Percentiles rank a stretch among this genome's conserved stretches.
Conservation (phyloP, 768 basidiomycete genomes). For the Lepiota venenata region DNA sequence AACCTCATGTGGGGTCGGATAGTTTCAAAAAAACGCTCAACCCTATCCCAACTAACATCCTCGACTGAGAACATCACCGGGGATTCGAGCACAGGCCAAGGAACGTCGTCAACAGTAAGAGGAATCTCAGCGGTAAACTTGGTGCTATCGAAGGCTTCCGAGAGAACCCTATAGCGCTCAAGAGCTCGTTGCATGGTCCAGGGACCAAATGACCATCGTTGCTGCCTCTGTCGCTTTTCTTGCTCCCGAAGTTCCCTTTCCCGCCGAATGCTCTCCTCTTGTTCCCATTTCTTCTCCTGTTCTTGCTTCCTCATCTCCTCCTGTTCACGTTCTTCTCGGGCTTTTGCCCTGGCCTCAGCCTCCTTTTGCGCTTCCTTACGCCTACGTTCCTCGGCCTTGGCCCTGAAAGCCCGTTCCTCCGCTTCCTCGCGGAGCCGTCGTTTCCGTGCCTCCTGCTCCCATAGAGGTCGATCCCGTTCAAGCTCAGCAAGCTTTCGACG, state of each 20-base stretch:
- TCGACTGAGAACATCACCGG: conserved; percentile 52
- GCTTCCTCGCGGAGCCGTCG: conserved; percentile 39
- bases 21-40: conserved; percentile 66
- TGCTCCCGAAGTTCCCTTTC: conserved; percentile 21
- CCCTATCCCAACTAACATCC: conserved; percentile 68
- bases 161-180: conserved; percentile 60
- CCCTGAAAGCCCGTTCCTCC: conserved; percentile 37
- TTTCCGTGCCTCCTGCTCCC: conserved; percentile 51
- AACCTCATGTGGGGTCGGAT: conserved; percentile 48
- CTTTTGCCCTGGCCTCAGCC: conserved; percentile 24
- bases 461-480: conserved; percentile 58
- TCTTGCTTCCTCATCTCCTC: conserved; percentile 13
- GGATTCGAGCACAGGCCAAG: conserved; percentile 70
- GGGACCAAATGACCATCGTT: conserved; percentile 53
- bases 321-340: conserved; percentile 28
- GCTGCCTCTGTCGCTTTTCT: conserved; percentile 33
- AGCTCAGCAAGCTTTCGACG: conserved; percentile 66
- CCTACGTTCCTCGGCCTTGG: conserved; percentile 30
- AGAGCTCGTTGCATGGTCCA: conserved; percentile 70
- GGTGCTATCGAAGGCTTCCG: conserved; percentile 60
- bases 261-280: conserved; percentile 16
- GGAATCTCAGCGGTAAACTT: conserved; percentile 52
- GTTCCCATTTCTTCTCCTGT: conserved; percentile 18
- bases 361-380: conserved; percentile 27
- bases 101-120: conserved; percentile 59